Evolutionary conservation across 495 filamentous ascomycete genomes (phyloP), one percentile per base, ranked within the genome.

Genomic region (Tuber brumale): DNA sequence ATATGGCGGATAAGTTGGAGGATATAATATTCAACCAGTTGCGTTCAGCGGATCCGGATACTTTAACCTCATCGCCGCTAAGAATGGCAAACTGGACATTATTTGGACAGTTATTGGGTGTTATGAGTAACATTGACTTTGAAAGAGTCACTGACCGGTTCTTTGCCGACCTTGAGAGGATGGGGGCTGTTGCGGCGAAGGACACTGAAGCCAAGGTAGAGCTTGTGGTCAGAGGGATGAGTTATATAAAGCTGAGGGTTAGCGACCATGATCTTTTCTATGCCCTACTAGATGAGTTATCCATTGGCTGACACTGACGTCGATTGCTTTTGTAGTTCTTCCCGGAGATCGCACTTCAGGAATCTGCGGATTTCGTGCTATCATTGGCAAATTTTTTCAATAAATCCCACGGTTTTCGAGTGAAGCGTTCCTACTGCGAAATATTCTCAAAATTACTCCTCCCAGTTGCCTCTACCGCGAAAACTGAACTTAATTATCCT

Each of bases 401-500:
- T 70, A 90, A 90, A 78, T 91, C 92, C 18, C 94, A 97, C 79
- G 95, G 95, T 9, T 91, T 91, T 75, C 90, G 90, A 43, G 90
- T 97, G 76, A 99, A 98, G 81, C 91, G 94, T 77, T 93, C 94
- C 37, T 99, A 97, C 81, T 97, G 95, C 84, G 91, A 94, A 80
- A 89, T 97, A 9, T 87, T 98, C 76, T 93, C 93, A 77, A 93
- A 92, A 74, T 87, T 98, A 18, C 84, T 98, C 45, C 89, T 97
- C n/a, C 92, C 94, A 1, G 90, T 99, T 71, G 94, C 94, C 27
- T 91, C 92, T 1, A 91, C 88, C 72, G 92, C 92, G 39, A 90
- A 89, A 81, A 89, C 88, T 70, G 90, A 97, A 76, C 86, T 97
- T 48, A 89, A 91, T 37, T 86, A 91, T 69, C 90, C 92, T 35